Percentiles rank a stretch among this genome's conserved stretches.
Evolutionary conservation across 78 protist genomes (phyloP).

Genomic region (Dictyostelium capitatum): DNA sequence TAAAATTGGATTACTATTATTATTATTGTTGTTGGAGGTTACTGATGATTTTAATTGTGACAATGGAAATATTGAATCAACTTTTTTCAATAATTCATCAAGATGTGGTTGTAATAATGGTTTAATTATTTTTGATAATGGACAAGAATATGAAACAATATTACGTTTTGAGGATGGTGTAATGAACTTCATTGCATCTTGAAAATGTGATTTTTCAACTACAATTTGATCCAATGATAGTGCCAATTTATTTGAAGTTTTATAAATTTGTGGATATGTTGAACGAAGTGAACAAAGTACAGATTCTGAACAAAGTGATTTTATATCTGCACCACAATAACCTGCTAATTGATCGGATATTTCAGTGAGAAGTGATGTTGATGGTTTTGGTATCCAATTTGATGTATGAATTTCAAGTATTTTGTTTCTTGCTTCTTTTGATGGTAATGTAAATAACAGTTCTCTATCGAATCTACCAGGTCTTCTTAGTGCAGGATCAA

Average conservation of each 20-base stretch:
- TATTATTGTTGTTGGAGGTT: neutral
- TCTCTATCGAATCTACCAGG: slow-evolving; percentile 97
- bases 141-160: slow-evolving; percentile 13
- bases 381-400: slow-evolving; percentile 80
- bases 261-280: slow-evolving; percentile 91
- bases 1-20: neutral
- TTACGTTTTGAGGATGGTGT: slow-evolving; percentile 65
- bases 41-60: neutral
- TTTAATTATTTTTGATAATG: slow-evolving; percentile 19
- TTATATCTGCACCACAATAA: slow-evolving; percentile 92
- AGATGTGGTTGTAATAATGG: slow-evolving; percentile 45
- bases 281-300: slow-evolving; percentile 84
- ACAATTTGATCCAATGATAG: slow-evolving; percentile 46
- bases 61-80: slow-evolving; percentile 15
- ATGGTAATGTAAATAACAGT: slow-evolving; percentile 89
- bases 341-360: slow-evolving; percentile 85
- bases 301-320: slow-evolving; percentile 90
- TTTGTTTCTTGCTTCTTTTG: slow-evolving; percentile 67
- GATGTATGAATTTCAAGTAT: slow-evolving; percentile 89
- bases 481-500: slow-evolving; percentile 96
- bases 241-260: slow-evolving; percentile 35
- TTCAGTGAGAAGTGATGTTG: neutral
- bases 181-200: slow-evolving; percentile 73
- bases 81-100: neutral
- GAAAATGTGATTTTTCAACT: slow-evolving; percentile 53